phyloP scores from a whole-genome alignment of 768 basidiomycete genomes.

The Coprinopsis strossmayeri region DNA sequence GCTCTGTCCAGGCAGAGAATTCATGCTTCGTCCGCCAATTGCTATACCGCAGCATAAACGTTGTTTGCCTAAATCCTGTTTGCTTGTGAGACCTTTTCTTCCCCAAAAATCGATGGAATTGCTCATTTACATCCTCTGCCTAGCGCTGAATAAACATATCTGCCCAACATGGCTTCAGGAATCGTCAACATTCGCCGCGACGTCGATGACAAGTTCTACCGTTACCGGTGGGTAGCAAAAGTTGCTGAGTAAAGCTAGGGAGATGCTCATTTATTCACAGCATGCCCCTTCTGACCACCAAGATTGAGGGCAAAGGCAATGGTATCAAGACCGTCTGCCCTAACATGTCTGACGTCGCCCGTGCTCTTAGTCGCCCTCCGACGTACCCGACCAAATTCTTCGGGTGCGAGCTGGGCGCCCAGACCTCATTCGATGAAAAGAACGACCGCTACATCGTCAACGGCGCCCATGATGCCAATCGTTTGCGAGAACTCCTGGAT shows the following conservation, averaged over 20 bases:
- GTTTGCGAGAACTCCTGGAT: conserved; percentile 93
- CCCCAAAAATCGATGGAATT: conserved; percentile 3
- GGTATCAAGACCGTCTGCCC: conserved; percentile 99
- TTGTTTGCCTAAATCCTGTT: conserved; percentile 44
- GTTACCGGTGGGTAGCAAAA: conserved; percentile 63
- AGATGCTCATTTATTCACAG: conserved; percentile 30
- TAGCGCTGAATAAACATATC: conserved; percentile 49
- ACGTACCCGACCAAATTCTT: conserved; percentile 99
- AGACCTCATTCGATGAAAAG: conserved; percentile 94
- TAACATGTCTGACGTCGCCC: conserved; percentile 97
- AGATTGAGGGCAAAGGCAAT: conserved; percentile 99
- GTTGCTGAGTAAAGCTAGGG: not conserved
- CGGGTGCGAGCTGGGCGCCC: conserved; percentile 96
- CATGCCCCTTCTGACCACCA: conserved; percentile 92
- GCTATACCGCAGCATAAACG: conserved; percentile 62
- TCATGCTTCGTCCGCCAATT: conserved; percentile 91
- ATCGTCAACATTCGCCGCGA: conserved; percentile 92
- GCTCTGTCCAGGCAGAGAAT: conserved; percentile 75
- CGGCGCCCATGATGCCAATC: conserved; percentile 86
- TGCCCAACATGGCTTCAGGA: conserved; percentile 81
- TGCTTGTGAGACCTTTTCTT: conserved; percentile 36
- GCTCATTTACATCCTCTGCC: not conserved
- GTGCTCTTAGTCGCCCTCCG: conserved; percentile 90
- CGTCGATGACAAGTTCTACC: conserved; percentile 96
- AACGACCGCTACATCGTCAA: conserved; percentile 99